Evolutionary conservation across 73 alveolate species (phyloP), one percentile per base, ranked within the genome.

Genomic region (Stentor roeselii): DNA sequence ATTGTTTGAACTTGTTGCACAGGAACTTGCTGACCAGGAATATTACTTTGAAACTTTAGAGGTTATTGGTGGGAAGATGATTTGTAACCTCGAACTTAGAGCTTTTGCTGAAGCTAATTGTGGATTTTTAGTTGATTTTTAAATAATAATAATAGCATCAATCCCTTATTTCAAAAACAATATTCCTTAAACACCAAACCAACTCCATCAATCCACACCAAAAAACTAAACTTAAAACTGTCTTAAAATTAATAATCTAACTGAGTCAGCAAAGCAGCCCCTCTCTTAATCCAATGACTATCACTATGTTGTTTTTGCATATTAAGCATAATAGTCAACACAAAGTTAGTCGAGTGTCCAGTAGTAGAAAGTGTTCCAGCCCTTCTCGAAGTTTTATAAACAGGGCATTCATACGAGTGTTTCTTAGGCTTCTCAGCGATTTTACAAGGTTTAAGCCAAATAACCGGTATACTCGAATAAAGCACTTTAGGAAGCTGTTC

Each of bases 231-330:
- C 27, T 61, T 11, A 61, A 61, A 61, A 61, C 6, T 78, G n/a
- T 83, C 0, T 77, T n/a, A 6, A 38, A 11, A 75, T 92, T 96
- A 96, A 90, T 96, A 97, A 85, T 94, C 97, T 34, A 96, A 92
- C 61, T 96, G 92, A 21, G 99, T 95, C 61, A 96, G 93, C 95
- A 98, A 87, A 3, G 99, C 99, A 82, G 98, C 99, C 35, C 99
- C 99, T 82, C 99, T 96, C 97, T 98, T 98, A 77, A 95, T 96
- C 99, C 99, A 98, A 86, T 97, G 99, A 36, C 93, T 90, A 11
- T 94, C 92, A 35, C 87, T 78, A 84, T 93, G 98, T 76, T 93
- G 97, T 82, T 92, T 89, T 78, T 98, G 99, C 87, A 98, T 94
- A 42, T 95, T 95, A 74, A 98, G 84, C 80, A 88, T 92, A 92